Evolutionary conservation across 768 basidiomycete species (phyloP).

Genomic region (Amanita thiersii): DNA sequence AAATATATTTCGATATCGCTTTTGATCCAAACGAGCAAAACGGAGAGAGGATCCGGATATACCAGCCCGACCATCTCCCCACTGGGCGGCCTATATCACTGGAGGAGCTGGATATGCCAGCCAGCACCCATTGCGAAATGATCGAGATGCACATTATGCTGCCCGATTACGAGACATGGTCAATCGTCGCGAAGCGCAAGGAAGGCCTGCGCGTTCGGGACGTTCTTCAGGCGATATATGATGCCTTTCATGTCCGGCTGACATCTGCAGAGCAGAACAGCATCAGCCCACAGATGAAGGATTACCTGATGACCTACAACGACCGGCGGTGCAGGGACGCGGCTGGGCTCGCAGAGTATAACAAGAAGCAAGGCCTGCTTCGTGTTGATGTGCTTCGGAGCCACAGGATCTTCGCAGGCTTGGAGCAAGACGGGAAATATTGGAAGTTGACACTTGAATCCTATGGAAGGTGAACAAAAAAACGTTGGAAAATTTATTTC

Average conservation of each 20-base stretch:
- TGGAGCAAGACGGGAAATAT: conserved; percentile 4
- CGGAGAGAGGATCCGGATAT: conserved; percentile 15
- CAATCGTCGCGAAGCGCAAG: conserved; percentile 32
- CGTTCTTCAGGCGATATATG: conserved; percentile 50
- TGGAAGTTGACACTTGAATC: conserved; percentile 1
- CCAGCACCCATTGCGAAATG: conserved; percentile 31
- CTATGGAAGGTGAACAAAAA: too few species aligned
- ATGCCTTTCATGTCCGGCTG: conserved; percentile 36
- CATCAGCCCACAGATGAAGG: conserved; percentile 25
- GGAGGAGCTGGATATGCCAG: conserved; percentile 26
- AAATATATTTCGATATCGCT: conserved; percentile 39
- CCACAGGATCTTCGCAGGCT: conserved; percentile 7
- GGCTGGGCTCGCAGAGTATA: conserved; percentile 2
- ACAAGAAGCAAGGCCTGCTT: conserved; percentile 4
- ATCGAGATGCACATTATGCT: conserved; percentile 45
- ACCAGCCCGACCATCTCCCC: conserved; percentile 28
- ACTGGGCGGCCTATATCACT: background rate
- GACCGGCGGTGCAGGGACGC: conserved; percentile 13
- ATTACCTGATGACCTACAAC: conserved; percentile 20
- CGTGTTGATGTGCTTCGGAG: conserved; percentile 8
- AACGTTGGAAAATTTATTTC: too few species aligned
- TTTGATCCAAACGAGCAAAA: conserved; percentile 29
- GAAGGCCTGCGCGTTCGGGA: conserved; percentile 46
- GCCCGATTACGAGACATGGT: conserved; percentile 26
- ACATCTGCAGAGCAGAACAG: conserved; percentile 14